Evolutionary conservation across 306 rosid species (phyloP), one percentile per base, ranked within the genome.

Genomic region (Fragaria ananassa): DNA sequence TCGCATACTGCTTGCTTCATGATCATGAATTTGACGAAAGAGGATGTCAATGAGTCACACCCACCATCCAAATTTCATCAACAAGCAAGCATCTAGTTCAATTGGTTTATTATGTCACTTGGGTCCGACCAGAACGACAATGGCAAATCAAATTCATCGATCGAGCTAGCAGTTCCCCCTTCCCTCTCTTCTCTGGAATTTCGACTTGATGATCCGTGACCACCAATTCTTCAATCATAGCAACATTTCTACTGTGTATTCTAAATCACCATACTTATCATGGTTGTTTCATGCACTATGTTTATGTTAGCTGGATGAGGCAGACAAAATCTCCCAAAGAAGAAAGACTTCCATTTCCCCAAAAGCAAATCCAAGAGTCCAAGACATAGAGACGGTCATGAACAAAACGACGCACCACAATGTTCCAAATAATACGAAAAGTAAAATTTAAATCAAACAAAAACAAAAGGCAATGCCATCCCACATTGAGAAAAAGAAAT

Each of bases 1-100:
- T 39, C 1, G 29, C 19, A 41, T 25, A 39, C 29, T 42, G 13
- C 61, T 19, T 42, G 34, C 27, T n/a, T 27, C 65, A 61, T 78
- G 71, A 70, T 78, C 42, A 25, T 54, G 57, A 60, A 39, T 37
- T 77, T 77, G 78, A 80, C 78, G 45, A 70, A 74, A 21, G 12
- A 0, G 56, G 53, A 31, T 70, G 81, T 81, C 78, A 76, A 78
- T 70, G 85, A 76, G 83, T 78, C 81, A 47, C 31, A 19, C 50
- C 80, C 82, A 81, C 83, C 81, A 64, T 77, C 78, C 64, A 84
- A 74, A 11, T n/a, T 76, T 58, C 61, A 81, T 81, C 80, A 53
- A 56, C 70, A 46, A 63, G 60, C 29, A n/a, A 49, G 46, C 76
- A 74, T 72, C 67, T 62, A 50, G 41, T n/a, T 60, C 74, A 21